These are phyloP conservation scores for Suillus lakei DNA, from an alignment of 768 basidiomycete species.

Conservation along the genomic window DNA sequence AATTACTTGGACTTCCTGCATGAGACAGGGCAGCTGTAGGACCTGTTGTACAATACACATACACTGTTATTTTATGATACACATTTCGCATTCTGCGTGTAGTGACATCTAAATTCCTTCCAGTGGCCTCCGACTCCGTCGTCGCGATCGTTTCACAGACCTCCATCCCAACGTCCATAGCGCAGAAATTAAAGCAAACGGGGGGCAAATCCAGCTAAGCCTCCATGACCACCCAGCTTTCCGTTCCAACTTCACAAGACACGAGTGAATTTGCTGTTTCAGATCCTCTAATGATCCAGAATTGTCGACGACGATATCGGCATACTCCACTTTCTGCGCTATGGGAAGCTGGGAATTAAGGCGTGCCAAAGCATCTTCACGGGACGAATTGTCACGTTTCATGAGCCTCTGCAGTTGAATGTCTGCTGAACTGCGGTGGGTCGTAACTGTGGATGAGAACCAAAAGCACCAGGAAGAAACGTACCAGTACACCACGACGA, in stretches of 20 bases:
- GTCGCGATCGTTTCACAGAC: slow-evolving; percentile 7
- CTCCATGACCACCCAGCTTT: slow-evolving; percentile 63
- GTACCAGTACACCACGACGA: slow-evolving; percentile 93
- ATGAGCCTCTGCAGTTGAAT: slow-evolving; percentile 86
- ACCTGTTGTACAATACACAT: background rate
- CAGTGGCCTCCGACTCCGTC: background rate
- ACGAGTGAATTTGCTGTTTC: slow-evolving; percentile 44
- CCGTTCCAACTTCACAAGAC: slow-evolving; percentile 49
- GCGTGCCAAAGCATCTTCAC: slow-evolving; percentile 72
- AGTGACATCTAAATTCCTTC: background rate
- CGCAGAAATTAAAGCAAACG: slow-evolving; percentile 53
- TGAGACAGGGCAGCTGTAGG: background rate
- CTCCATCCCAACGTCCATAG: slow-evolving; percentile 44
- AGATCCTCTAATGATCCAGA: slow-evolving; percentile 77
- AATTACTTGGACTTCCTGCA: slow-evolving; percentile 40
- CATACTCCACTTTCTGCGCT: slow-evolving; percentile 77
- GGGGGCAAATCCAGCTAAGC: slow-evolving; percentile 66
- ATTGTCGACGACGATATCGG: slow-evolving; percentile 89
- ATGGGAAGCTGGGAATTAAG: slow-evolving; percentile 84
- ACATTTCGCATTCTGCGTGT: background rate
- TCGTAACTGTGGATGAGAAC: background rate
- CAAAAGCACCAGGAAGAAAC: slow-evolving; percentile 24
- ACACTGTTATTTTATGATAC: background rate
- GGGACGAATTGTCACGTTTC: slow-evolving; percentile 68
- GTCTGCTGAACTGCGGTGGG: slow-evolving; percentile 65